Conservation (phyloP, 1,284 basidiomycete species). For the Golubevia pallescens region DNA sequence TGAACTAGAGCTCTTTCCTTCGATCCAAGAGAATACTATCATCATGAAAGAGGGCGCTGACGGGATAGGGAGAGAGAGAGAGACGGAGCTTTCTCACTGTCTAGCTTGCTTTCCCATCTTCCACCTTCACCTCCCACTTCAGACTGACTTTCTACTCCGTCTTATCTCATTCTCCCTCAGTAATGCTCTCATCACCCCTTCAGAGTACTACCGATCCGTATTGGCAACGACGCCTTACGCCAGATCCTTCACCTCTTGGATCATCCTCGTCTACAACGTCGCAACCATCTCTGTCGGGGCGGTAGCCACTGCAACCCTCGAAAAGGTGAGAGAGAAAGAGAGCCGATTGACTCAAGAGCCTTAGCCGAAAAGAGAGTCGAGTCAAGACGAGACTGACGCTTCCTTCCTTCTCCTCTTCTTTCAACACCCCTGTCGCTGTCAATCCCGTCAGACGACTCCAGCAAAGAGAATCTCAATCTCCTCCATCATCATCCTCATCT, state of each 20-base stretch:
- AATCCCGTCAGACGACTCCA: constrained; percentile 4
- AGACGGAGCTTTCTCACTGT: no score
- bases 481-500: neutral
- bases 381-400: no score
- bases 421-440: no score
- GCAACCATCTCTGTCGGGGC: constrained; percentile 44
- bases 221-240: constrained; percentile 27
- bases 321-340: constrained; percentile 2
- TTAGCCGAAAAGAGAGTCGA: no score
- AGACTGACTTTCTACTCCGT: constrained; percentile 6
- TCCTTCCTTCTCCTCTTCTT: no score
- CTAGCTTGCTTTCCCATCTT: no score
- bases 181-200: constrained; percentile 54
- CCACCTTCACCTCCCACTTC: no score
- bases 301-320: constrained; percentile 17
- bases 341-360: no score
- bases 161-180: constrained; percentile 7
- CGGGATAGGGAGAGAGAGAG: no score
- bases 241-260: constrained; percentile 49
- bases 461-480: neutral
- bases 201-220: constrained; percentile 48
- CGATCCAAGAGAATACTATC: no score
- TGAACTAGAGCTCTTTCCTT: no score
- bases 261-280: constrained; percentile 40
- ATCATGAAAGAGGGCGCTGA: no score